Base-by-base conservation (phyloP, 2,329 filamentous ascomycete genomes). In the Aspergillus arachidicola region DNA sequence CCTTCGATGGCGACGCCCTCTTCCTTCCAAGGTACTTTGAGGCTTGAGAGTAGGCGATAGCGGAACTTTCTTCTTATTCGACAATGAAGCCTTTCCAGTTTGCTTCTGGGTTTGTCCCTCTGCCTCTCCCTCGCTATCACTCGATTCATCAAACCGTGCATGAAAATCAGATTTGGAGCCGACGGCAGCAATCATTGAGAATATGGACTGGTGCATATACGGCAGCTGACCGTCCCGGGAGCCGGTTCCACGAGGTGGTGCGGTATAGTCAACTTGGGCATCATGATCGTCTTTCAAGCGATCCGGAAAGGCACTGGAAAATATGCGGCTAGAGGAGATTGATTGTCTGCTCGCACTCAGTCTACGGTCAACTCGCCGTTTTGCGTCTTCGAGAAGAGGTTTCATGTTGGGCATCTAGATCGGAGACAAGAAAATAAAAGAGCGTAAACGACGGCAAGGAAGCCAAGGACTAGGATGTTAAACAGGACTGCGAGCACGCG, bases 151-250 rank as follows among this genome's bases (percentile, higher is more conserved):
- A 76, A 95, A 94, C 43, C 91, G 87, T 63, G 91, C 86, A 76
- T 92, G 89, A 73, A 96, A 93, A 78, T 96, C 91, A 58, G 91
- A 89, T 63, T 88, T 88, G 34, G 92, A 94, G 7, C 93, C 92
- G 43, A 93, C 93, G 19, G 93, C 92, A 7, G 94, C 92, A 69
- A 98, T 94, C 79, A 98, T 87, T 59, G 93, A 93, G 76, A 97
- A 96, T 60, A 98, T 89, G 68, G 92, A 96, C 82, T 97, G 94
- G 78, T 97, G 95, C 89, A 96, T 92, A 73, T 93, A 92, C 64
- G 84, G 79, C 55, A 81, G 74, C 50, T 81, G 79, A 58, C 79
- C 75, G 61, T 79, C 79, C 41, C 74, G 72, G n/a, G 77, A 76
- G 16, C 69, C 69, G 58, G 67, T 67, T 46, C 69, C 73, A 38